These are phyloP conservation scores for Sporormia fimetaria DNA, from an alignment of 495 filamentous ascomycete species.

Conservation along the genomic window DNA sequence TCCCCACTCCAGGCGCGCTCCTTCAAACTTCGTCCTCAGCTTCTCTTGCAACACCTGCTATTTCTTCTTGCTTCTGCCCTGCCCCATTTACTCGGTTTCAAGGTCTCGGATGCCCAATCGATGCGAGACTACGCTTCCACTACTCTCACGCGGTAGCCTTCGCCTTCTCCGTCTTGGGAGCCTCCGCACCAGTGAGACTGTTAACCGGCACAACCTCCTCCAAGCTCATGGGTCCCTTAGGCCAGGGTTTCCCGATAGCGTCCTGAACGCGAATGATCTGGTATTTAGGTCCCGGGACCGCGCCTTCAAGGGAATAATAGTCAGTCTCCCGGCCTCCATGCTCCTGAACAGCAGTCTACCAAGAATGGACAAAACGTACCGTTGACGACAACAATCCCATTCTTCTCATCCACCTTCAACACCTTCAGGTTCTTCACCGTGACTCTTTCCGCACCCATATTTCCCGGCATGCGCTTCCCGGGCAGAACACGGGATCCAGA, in stretches of 20 bases:
- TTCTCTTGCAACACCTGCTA: too few relatives aligned
- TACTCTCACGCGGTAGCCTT: too few relatives aligned
- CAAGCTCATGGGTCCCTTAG: conserved; percentile 14
- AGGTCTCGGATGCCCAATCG: too few relatives aligned
- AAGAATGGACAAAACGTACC: conserved; percentile 36
- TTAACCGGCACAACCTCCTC: conserved; percentile 7
- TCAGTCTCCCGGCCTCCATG: not conserved
- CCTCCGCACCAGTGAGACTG: too few relatives aligned
- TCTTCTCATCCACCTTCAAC: conserved; percentile 69
- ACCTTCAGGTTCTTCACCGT: conserved; percentile 87
- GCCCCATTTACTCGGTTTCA: too few relatives aligned
- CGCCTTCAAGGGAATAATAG: conserved; percentile 4
- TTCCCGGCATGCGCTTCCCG: conserved; percentile 93
- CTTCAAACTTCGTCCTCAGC: too few relatives aligned
- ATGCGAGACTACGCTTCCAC: too few relatives aligned
- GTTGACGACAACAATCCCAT: conserved; percentile 79
- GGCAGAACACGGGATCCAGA: conserved; percentile 83
- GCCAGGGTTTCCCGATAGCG: conserved; percentile 17
- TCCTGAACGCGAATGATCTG: conserved; percentile 15
- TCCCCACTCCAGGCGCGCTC: too few relatives aligned
- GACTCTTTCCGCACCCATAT: conserved; percentile 78
- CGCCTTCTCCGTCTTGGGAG: too few relatives aligned
- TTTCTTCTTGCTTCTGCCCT: too few relatives aligned
- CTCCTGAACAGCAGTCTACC: not conserved
- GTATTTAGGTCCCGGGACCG: conserved; percentile 19